Base-by-base conservation (phyloP, 495 filamentous ascomycete species). In the Articulospora tetracladia region DNA sequence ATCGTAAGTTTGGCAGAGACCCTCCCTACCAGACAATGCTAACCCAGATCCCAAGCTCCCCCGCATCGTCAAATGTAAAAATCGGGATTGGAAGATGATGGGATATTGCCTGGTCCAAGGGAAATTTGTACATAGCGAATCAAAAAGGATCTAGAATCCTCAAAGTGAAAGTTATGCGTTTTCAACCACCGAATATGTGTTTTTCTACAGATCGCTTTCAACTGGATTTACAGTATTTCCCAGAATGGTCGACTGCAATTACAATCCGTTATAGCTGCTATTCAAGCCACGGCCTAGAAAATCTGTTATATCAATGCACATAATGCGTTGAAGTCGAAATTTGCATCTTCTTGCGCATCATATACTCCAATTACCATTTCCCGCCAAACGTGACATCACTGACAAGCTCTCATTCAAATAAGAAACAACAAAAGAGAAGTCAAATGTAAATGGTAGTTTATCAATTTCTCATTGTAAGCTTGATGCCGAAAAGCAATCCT, bases 1-100 rank as follows among this genome's bases (percentile, higher is more conserved):
- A 90, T 61, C 88, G 93, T 96, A 78, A 77, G 93, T 83, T 23
- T 26, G 11, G 19, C 48, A 51, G 28, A 10, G 19, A 36, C 64
- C 15, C 0, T 11, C 23, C 36, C 30, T 27, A 23, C 15, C 3
- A 17, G 27, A 8, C 20, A 11, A 39, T 3, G 30, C 22, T 55
- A 28, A 58, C 51, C 64, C 32, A 64, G 19, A 26, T 22, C 17
- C 55, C 7, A 53, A 82, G 79, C 79, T 64, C 79, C 77, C 30
- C 77, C 77, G 13, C 71, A 74, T 19, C 46, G 46, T 17, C 41
- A 34, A 28, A 60, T 60, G 59, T 61, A 61, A 71, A 70, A 39
- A 47, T 6, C 13, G 30, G 30, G 30, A 32, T 6, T 4, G 30
- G 30, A 32, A 13, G 30, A 32, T 32, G 13, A 32, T 13, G 30